Percentiles rank a stretch among this genome's conserved stretches.
These are phyloP conservation scores for Peronospora destructor DNA, from an alignment of 352 stramenopile species.

Conservation along the genomic window DNA sequence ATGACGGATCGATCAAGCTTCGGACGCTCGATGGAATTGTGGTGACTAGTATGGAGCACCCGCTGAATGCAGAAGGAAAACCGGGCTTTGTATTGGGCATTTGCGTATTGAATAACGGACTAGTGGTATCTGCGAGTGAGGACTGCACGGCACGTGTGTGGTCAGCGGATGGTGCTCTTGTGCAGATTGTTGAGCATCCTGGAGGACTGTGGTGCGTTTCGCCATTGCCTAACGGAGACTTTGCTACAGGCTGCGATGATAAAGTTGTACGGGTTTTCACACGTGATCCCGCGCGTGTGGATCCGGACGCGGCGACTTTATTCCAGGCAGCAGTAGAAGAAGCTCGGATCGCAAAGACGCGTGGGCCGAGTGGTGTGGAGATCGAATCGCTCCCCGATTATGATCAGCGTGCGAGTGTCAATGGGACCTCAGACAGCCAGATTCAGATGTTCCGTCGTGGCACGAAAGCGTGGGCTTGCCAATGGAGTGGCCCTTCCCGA, in stretches of 20 bases:
- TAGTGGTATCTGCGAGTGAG: conserved; percentile 72
- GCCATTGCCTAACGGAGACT: conserved; percentile 76
- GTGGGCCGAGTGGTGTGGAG: conserved; percentile 88
- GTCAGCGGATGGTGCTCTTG: conserved; percentile 39
- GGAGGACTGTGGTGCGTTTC: conserved; percentile 82
- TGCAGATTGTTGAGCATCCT: conserved; percentile 82
- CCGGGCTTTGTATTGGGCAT: conserved; percentile 76
- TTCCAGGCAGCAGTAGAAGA: conserved; percentile 65
- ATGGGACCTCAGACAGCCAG: conserved; percentile 88
- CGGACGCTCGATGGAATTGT: conserved; percentile 54
- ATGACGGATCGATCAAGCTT: conserved; percentile 72
- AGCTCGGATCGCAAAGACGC: conserved; percentile 44
- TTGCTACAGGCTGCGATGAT: conserved; percentile 92
- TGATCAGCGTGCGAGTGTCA: conserved; percentile 67
- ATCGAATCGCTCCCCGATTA: conserved; percentile 92
- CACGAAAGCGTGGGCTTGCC: conserved; percentile 90
- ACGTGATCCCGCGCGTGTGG: conserved; percentile 50
- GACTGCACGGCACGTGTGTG: conserved; percentile 80
- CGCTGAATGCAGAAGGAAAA: conserved; percentile 78
- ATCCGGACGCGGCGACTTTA: conserved; percentile 49
- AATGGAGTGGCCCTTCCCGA: conserved; percentile 87
- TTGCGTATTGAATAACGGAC: conserved; percentile 44
- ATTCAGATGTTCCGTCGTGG: conserved; percentile 95
- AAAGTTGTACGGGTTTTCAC: conserved; percentile 91
- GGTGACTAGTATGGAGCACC: conserved; percentile 60